These are phyloP conservation scores for Fusarium sp. DNA, from an alignment of 2,329 filamentous ascomycete species.

Conservation along the genomic window DNA sequence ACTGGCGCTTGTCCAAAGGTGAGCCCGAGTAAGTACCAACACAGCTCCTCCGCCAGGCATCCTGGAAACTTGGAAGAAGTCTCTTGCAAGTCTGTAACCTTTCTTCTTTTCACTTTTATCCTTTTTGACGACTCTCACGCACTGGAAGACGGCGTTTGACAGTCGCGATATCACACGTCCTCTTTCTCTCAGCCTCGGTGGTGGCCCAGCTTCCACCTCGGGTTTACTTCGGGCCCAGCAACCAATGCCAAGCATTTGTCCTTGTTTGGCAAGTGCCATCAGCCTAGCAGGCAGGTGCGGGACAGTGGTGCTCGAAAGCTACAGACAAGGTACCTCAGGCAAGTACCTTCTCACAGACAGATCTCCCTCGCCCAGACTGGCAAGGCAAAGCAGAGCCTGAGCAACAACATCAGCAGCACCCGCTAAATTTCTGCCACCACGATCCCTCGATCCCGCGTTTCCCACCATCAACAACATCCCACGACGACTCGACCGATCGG, in stretches of 20 bases:
- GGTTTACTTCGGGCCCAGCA: conserved; percentile 41
- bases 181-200: conserved; percentile 32
- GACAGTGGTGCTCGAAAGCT: background rate
- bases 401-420: conserved; percentile 47
- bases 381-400: conserved; percentile 30
- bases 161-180: conserved; percentile 21
- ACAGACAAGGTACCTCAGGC: conserved; percentile 27
- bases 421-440: conserved; percentile 48
- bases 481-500: conserved; percentile 33
- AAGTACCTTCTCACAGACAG: conserved; percentile 31
- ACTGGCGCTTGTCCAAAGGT: conserved; percentile 14
- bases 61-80: conserved; percentile 38
- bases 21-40: conserved; percentile 34
- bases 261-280: background rate
- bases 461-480: conserved; percentile 43
- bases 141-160: conserved; percentile 9
- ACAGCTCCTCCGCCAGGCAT: conserved; percentile 24
- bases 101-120: background rate
- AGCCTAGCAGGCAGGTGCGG: background rate
- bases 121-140: background rate
- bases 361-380: conserved; percentile 28
- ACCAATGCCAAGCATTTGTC: conserved; percentile 24
- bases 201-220: conserved; percentile 37
- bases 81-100: conserved; percentile 11
- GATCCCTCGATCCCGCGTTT: conserved; percentile 42